These are phyloP conservation scores for Aspergillus sp. DNA, from an alignment of 2,329 filamentous ascomycete species.

Conservation along the genomic window DNA sequence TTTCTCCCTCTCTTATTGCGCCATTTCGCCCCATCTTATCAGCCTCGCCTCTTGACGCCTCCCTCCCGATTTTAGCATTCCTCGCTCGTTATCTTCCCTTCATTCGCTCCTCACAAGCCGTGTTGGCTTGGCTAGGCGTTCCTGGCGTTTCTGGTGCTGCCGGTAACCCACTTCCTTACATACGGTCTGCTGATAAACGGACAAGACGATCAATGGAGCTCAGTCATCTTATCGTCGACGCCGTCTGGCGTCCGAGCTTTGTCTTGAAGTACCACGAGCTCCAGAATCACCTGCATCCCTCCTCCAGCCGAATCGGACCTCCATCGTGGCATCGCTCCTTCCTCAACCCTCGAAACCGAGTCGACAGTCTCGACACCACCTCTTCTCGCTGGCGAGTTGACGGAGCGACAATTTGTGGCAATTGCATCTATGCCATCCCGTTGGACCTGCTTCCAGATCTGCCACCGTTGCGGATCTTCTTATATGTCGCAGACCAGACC, in stretches of 20 bases:
- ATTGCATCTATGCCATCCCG: slow-evolving; percentile 12
- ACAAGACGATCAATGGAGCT: slow-evolving; percentile 8
- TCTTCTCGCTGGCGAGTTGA: slow-evolving; percentile 15
- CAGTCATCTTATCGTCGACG: slow-evolving; percentile 16
- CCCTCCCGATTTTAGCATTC: not conserved
- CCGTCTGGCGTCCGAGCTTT: slow-evolving; percentile 15
- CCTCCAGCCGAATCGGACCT: slow-evolving; percentile 11
- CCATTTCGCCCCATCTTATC: not conserved
- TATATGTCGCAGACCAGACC: slow-evolving; percentile 11
- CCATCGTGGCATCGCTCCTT: slow-evolving; percentile 12
- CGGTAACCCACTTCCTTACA: slow-evolving; percentile 4
- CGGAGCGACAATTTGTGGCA: slow-evolving; percentile 14
- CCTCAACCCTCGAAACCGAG: slow-evolving; percentile 14
- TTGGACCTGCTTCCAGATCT: slow-evolving; percentile 9
- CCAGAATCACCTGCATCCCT: slow-evolving; percentile 7
- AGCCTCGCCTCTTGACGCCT: slow-evolving; percentile 2
- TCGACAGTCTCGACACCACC: slow-evolving; percentile 7
- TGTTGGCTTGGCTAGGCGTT: slow-evolving; percentile 2
- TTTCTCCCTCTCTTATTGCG: not conserved
- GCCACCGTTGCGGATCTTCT: slow-evolving; percentile 10
- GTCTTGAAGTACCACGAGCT: slow-evolving; percentile 16
- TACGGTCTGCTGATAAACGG: not conserved
- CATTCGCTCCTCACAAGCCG: slow-evolving; percentile 5
- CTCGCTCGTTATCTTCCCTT: not conserved
- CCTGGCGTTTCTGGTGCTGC: slow-evolving; percentile 10